phyloP scores from a whole-genome alignment of 2,329 filamentous ascomycete genomes.

The Pyricularia grisea region DNA sequence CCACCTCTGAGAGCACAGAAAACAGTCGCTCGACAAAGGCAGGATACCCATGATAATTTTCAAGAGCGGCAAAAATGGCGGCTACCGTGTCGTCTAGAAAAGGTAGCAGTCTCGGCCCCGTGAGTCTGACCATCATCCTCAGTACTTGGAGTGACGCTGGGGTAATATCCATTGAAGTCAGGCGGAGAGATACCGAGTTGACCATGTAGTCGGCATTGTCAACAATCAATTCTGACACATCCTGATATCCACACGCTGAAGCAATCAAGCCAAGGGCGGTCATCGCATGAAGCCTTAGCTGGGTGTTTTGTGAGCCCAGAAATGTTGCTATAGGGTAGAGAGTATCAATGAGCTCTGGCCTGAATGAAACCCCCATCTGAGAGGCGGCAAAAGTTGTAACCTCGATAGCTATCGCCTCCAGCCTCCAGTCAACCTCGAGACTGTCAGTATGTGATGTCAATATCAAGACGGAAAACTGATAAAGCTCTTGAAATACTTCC shows the following conservation, averaged over 20 bases:
- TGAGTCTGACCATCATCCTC: conserved; percentile 86
- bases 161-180: conserved; percentile 88
- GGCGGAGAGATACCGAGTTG: conserved; percentile 78
- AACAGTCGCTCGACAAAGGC: conserved; percentile 80
- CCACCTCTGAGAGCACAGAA: conserved; percentile 69
- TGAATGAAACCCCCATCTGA: conserved; percentile 58
- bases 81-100: conserved; percentile 87
- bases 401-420: conserved; percentile 74
- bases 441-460: conserved; percentile 44
- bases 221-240: conserved; percentile 70
- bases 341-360: conserved; percentile 79
- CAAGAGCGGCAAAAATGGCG: conserved; percentile 86
- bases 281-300: conserved; percentile 73
- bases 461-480: conserved; percentile 55
- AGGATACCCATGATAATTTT: conserved; percentile 90
- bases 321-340: conserved; percentile 89
- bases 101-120: conserved; percentile 71
- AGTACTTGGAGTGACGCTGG: conserved; percentile 86
- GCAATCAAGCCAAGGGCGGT: conserved; percentile 76
- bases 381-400: conserved; percentile 67
- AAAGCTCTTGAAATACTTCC: conserved; percentile 53
- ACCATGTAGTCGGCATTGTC: conserved; percentile 95
- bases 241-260: conserved; percentile 60
- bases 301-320: conserved; percentile 59
- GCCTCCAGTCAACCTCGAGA: conserved; percentile 53